Conservation (phyloP, 2,329 filamentous ascomycete species). For the Colletotrichum sp. region DNA sequence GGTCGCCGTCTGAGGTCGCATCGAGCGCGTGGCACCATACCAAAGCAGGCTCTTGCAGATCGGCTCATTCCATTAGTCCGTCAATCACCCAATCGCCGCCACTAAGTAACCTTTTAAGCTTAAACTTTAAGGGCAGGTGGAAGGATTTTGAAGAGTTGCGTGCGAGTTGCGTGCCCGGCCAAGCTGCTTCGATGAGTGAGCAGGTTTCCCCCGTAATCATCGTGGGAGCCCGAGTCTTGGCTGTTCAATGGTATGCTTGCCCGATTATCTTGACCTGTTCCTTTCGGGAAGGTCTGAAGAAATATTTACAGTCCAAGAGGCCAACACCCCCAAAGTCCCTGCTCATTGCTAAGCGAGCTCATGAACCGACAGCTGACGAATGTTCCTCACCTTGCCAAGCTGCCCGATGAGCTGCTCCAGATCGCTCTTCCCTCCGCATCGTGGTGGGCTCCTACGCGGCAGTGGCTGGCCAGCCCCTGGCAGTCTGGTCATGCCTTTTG, state of each 20-base stretch:
- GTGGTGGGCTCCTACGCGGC: background rate
- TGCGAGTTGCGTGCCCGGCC: background rate
- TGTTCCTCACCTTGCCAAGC: background rate
- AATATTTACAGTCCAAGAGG: background rate
- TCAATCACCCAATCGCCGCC: background rate
- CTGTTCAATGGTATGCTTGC: background rate
- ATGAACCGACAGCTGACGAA: background rate
- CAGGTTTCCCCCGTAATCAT: background rate
- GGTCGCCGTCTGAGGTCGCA: background rate
- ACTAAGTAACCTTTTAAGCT: conserved; percentile 9
- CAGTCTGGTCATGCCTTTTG: background rate
- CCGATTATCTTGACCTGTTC: background rate
- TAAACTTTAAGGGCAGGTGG: conserved; percentile 18
- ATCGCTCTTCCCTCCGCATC: background rate
- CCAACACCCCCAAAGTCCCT: background rate
- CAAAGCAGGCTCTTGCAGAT: background rate
- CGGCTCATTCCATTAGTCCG: background rate
- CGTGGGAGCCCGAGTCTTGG: background rate
- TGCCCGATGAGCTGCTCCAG: background rate
- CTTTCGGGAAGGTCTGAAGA: background rate
- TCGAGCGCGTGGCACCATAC: background rate
- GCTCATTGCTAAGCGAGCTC: background rate
- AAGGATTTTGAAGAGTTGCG: conserved; percentile 3
- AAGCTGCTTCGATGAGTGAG: background rate
- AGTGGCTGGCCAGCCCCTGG: background rate